Evolutionary conservation across 768 basidiomycete species (phyloP).

Genomic region (Cubamyces sp.): DNA sequence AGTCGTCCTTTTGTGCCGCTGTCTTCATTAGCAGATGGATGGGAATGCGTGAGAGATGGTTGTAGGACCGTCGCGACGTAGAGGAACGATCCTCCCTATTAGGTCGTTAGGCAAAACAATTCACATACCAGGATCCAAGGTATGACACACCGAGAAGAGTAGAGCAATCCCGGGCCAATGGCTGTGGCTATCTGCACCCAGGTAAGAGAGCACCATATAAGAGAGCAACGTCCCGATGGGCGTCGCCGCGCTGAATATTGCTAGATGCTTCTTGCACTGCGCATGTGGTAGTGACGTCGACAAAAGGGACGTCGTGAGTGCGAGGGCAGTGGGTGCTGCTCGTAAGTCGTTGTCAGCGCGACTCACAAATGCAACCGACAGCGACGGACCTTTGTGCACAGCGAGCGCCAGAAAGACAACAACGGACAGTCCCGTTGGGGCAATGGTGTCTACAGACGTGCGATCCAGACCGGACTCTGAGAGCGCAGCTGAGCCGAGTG

Average conservation of each 20-base stretch:
- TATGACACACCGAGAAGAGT: conserved; percentile 69
- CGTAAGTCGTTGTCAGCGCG: not conserved
- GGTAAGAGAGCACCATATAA: conserved; percentile 63
- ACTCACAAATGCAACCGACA: too few relatives aligned
- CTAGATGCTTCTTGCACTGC: conserved; percentile 74
- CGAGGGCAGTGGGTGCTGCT: conserved; percentile 88
- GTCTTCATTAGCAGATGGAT: conserved; percentile 1
- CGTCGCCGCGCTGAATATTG: conserved; percentile 82
- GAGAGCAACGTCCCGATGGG: conserved; percentile 82
- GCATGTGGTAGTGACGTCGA: conserved; percentile 67
- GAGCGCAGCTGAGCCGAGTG: conserved; percentile 79
- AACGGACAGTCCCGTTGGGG: conserved; percentile 57
- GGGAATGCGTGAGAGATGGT: conserved; percentile 16
- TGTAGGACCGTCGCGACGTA: conserved; percentile 32
- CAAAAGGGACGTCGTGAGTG: conserved; percentile 85
- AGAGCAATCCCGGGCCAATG: conserved; percentile 78
- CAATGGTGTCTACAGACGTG: conserved; percentile 27
- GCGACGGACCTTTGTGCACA: conserved; percentile 78
- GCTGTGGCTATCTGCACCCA: conserved; percentile 47
- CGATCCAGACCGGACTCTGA: conserved; percentile 32
- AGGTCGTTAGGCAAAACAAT: not conserved
- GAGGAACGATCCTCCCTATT: conserved; percentile 28
- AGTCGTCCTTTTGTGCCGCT: conserved; percentile 4
- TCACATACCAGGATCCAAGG: not conserved
- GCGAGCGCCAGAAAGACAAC: conserved; percentile 91